Conservation (phyloP, 306 rosid genomes). For the Corylus americana region DNA sequence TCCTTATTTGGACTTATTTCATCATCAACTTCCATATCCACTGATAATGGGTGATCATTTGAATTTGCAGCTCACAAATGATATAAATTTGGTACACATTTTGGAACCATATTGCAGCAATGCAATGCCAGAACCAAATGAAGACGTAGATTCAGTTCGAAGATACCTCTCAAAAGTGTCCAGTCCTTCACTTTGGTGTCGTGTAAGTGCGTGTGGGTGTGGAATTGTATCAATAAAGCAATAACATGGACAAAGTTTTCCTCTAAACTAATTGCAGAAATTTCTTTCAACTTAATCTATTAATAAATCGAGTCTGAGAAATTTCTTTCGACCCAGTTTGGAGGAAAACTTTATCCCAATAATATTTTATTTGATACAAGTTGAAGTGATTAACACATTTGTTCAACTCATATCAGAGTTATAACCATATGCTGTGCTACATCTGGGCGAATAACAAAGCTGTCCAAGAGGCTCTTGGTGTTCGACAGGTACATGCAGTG, state of each 20-base stretch:
- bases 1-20: neutral
- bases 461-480: constrained; percentile 30
- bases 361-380: neutral
- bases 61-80: constrained; percentile 20
- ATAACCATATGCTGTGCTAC: constrained; percentile 16
- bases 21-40: neutral
- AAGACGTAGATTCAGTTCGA: neutral
- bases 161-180: constrained; percentile 20
- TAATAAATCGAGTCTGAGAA: too few species aligned
- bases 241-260: too few species aligned
- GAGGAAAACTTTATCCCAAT: too few species aligned
- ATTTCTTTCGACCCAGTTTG: too few species aligned
- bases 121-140: constrained; percentile 10
- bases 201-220: neutral
- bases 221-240: too few species aligned
- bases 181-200: constrained; percentile 21
- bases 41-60: neutral
- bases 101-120: constrained; percentile 26
- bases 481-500: constrained; percentile 21
- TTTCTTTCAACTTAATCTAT: too few species aligned
- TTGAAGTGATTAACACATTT: neutral
- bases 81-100: constrained; percentile 20
- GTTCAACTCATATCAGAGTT: constrained; percentile 8
- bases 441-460: constrained; percentile 26
- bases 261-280: too few species aligned